These are phyloP conservation scores for Daedalea quercina DNA, from an alignment of 768 basidiomycete genomes.

Conservation along the genomic window DNA sequence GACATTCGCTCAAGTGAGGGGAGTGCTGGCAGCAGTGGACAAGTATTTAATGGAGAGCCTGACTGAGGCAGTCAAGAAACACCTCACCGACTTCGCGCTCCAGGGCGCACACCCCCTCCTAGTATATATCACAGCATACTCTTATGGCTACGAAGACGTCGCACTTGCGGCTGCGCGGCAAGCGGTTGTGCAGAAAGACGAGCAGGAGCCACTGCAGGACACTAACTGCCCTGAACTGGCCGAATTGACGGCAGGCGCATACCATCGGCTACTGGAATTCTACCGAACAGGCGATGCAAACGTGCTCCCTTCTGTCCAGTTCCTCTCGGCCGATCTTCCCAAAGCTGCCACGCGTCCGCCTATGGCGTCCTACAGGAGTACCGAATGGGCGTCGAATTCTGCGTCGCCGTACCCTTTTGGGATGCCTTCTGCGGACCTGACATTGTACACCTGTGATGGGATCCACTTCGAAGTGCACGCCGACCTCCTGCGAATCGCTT, in stretches of 20 bases:
- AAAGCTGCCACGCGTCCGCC: neutral
- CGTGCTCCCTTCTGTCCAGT: too few species aligned
- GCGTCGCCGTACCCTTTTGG: neutral
- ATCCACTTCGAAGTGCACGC: constrained; percentile 46
- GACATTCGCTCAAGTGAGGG: neutral
- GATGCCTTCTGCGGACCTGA: constrained; percentile 30
- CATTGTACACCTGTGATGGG: constrained; percentile 47
- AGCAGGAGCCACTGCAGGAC: neutral
- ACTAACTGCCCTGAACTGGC: constrained; percentile 3
- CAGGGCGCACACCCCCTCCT: neutral
- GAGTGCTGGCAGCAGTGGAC: constrained; percentile 14
- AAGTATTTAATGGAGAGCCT: constrained; percentile 12
- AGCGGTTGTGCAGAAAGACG: neutral
- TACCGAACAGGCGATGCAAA: neutral
- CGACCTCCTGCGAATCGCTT: constrained; percentile 45
- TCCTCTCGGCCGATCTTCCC: neutral
- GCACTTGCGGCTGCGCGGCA: constrained; percentile 27
- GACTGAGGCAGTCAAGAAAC: neutral
- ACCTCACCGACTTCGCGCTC: neutral
- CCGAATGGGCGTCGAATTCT: neutral
- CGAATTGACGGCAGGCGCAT: neutral
- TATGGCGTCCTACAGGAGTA: neutral
- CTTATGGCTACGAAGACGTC: constrained; percentile 36
- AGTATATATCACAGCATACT: constrained; percentile 17
- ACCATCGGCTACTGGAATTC: constrained; percentile 6